Conservation (phyloP, 176 grass and related monocot genomes). For the Carex littledalei region DNA sequence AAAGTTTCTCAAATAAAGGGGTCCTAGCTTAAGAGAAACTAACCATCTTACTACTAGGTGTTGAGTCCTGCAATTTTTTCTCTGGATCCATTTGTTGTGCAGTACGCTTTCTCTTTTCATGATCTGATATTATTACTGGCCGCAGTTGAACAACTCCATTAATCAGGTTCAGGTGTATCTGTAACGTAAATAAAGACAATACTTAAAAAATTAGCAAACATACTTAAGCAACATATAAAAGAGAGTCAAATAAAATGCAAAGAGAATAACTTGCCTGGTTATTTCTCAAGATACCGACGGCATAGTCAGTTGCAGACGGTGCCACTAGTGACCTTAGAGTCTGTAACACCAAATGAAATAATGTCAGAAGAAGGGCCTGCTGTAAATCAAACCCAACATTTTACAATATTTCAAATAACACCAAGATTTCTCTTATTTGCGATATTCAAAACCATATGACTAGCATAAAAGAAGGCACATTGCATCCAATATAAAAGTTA, state of each 20-base stretch:
- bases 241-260: neutral
- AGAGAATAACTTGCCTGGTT: conserved; percentile 51
- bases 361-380: neutral
- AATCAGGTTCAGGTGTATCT: conserved; percentile 85
- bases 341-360: conserved; percentile 37
- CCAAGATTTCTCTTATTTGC: neutral
- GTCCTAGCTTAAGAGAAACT: neutral
- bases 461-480: neutral
- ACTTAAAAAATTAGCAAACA: neutral
- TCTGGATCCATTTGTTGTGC: conserved; percentile 8
- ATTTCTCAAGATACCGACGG: conserved; percentile 59
- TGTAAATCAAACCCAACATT: neutral
- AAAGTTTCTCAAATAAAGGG: neutral
- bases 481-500: neutral
- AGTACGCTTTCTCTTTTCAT: conserved; percentile 21
- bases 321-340: conserved; percentile 62
- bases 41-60: conserved; percentile 4
- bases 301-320: conserved; percentile 54
- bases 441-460: neutral
- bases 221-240: neutral
- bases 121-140: conserved; percentile 33
- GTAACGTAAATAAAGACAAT: conserved; percentile 31
- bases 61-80: neutral
- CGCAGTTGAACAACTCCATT: conserved; percentile 66
- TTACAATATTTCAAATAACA: neutral